Conservation (phyloP, 1,284 basidiomycete species). For the Butyriboletus appendiculatus region DNA sequence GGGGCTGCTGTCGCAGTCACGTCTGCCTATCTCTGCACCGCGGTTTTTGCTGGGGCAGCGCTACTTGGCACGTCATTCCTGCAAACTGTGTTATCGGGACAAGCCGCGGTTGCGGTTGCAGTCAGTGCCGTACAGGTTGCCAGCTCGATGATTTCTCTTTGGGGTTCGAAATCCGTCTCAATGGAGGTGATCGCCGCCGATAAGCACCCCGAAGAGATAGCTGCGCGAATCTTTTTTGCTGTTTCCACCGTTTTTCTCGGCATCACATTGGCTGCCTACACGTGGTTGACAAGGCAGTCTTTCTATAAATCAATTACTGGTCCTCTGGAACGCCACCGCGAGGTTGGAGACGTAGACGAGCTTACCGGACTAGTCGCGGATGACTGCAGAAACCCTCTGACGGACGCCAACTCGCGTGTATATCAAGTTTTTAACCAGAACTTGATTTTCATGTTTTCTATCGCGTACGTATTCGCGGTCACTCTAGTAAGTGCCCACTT, state of each 20-base stretch:
- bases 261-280: conserved; percentile 49
- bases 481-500: conserved; percentile 63
- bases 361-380: conserved; percentile 37
- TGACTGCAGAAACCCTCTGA: conserved; percentile 23
- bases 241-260: conserved; percentile 68
- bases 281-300: conserved; percentile 57
- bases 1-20: conserved; percentile 55
- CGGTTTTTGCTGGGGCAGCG: conserved; percentile 70
- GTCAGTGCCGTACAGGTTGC: conserved; percentile 73
- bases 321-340: conserved; percentile 38
- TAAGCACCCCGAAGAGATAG: conserved; percentile 54
- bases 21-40: conserved; percentile 69
- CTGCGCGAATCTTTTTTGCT: conserved; percentile 72
- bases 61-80: conserved; percentile 69
- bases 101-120: conserved; percentile 74
- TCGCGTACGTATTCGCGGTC: conserved; percentile 74
- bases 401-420: conserved; percentile 44
- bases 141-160: conserved; percentile 58
- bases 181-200: neutral
- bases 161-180: conserved; percentile 35
- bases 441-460: conserved; percentile 66
- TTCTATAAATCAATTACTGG: conserved; percentile 55
- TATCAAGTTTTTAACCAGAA: conserved; percentile 65
- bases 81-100: conserved; percentile 73
- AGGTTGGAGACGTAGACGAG: conserved; percentile 32